Conservation (phyloP, 169 alveolate species). For the Pseudocohnilembus persalinus region DNA sequence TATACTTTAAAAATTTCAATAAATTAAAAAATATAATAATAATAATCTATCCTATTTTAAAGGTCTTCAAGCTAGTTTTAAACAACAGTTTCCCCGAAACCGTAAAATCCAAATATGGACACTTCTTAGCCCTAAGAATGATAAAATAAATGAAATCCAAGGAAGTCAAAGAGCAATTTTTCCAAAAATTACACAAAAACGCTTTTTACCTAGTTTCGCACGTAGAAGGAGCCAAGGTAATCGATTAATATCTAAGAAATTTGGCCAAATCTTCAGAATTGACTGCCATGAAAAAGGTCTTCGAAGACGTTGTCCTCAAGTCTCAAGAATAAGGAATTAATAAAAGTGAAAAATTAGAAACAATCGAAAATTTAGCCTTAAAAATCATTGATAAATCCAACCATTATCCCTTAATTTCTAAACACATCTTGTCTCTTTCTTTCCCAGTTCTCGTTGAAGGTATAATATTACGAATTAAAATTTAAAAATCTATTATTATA, state of each 20-base stretch:
- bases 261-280: conserved; percentile 25
- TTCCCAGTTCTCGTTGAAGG: conserved; percentile 12
- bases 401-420: conserved; percentile 20
- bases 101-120: conserved; percentile 24
- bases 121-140: conserved; percentile 11
- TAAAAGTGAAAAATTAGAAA: not conserved
- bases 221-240: conserved; percentile 33
- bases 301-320: not conserved
- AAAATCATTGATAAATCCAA: conserved; percentile 18
- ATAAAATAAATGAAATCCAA: conserved; percentile 19
- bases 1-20: conserved; percentile 1
- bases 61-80: not conserved
- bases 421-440: conserved; percentile 4
- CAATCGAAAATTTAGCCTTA: conserved; percentile 16
- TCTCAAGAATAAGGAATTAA: not conserved
- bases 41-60: not conserved
- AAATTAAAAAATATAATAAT: not conserved
- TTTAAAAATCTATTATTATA: not conserved
- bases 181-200: conserved; percentile 8
- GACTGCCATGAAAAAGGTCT: conserved; percentile 6
- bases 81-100: not conserved
- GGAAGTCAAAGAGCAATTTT: conserved; percentile 2
- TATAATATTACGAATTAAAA: no score
- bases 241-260: conserved; percentile 5
- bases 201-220: conserved; percentile 19